A percentile compares a stretch with the other conserved stretches of the same genome.
Evolutionary conservation across 2,329 filamentous ascomycete species (phyloP).

Genomic region (Ceratocystis cacaofunesta): DNA sequence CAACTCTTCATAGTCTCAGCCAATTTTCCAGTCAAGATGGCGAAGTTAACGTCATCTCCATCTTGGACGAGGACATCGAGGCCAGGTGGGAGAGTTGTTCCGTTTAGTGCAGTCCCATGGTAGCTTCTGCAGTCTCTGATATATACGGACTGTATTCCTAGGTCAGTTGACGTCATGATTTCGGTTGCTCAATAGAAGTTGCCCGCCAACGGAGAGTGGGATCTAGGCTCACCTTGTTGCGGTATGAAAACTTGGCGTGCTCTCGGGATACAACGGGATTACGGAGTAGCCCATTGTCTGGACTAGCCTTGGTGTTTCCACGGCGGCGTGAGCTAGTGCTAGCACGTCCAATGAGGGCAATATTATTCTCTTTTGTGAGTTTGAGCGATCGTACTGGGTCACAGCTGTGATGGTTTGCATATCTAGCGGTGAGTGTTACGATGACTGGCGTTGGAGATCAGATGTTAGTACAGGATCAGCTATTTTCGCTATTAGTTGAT

Average conservation of each 20-base stretch:
- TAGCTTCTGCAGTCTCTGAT: conserved; percentile 14
- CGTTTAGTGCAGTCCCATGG: conserved; percentile 16
- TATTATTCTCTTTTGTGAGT: conserved; percentile 8
- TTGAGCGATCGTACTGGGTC: conserved; percentile 1
- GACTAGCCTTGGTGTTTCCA: background rate
- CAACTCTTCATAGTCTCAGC: background rate
- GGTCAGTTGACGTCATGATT: background rate
- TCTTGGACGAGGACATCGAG: conserved; percentile 7
- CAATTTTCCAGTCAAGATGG: conserved; percentile 11
- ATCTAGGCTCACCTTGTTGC: conserved; percentile 4
- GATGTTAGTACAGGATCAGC: background rate
- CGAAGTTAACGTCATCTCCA: conserved; percentile 11
- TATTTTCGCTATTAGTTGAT: background rate
- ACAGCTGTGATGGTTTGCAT: conserved; percentile 3
- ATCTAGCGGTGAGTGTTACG: background rate
- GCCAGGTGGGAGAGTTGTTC: background rate
- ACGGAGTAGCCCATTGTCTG: conserved; percentile 13
- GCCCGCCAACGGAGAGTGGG: background rate
- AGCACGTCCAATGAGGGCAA: conserved; percentile 10
- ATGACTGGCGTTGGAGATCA: background rate
- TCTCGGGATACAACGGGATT: conserved; percentile 16
- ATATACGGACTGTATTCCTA: conserved; percentile 6
- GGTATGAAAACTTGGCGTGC: conserved; percentile 13
- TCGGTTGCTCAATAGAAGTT: too few species aligned
- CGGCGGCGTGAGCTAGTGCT: conserved; percentile 13